phyloP scores from a whole-genome alignment of 192 early-diverging fungal species.

The Coemansia sp. region DNA sequence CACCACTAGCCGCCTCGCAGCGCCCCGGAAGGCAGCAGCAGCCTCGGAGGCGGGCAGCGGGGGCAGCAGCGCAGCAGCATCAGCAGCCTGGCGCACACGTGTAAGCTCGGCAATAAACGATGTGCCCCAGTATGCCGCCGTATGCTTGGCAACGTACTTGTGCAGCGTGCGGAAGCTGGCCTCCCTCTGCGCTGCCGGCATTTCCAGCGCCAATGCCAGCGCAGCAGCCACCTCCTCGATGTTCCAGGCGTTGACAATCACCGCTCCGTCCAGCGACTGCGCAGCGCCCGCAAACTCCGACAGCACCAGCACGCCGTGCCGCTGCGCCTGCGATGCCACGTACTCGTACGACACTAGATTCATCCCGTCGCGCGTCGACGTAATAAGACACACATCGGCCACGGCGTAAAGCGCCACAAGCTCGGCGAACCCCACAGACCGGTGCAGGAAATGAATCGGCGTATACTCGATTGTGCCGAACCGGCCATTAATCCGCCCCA shows the following conservation, averaged over 20 bases:
- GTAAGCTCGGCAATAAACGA: conserved; percentile 90
- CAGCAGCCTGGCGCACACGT: conserved; percentile 58
- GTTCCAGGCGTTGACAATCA: conserved; percentile 99
- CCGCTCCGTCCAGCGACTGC: conserved; percentile 94
- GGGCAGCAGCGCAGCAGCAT: conserved; percentile 53
- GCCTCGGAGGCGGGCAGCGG: conserved; percentile 22
- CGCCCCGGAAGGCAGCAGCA: neutral
- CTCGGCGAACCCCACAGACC: conserved; percentile 93
- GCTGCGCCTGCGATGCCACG: conserved; percentile 86
- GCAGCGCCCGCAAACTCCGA: conserved; percentile 99
- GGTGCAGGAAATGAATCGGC: conserved; percentile 98
- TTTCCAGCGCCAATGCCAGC: conserved; percentile 88
- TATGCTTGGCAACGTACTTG: conserved; percentile 95
- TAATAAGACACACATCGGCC: conserved; percentile 94
- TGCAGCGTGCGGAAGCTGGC: conserved; percentile 89
- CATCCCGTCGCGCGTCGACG: conserved; percentile 99
- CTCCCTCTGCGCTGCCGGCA: conserved; percentile 80
- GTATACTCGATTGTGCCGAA: conserved; percentile 95
- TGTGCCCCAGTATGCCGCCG: conserved; percentile 95
- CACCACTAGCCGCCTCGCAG: conserved; percentile 66
- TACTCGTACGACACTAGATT: conserved; percentile 99
- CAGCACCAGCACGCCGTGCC: conserved; percentile 94
- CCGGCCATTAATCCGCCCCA: conserved; percentile 96
- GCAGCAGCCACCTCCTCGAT: conserved; percentile 92
- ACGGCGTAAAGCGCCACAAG: conserved; percentile 94